Percentiles rank a stretch among this genome's conserved stretches.
Conservation (phyloP, 176 grass and related monocot genomes). For the Echinochloa phyllopogon region DNA sequence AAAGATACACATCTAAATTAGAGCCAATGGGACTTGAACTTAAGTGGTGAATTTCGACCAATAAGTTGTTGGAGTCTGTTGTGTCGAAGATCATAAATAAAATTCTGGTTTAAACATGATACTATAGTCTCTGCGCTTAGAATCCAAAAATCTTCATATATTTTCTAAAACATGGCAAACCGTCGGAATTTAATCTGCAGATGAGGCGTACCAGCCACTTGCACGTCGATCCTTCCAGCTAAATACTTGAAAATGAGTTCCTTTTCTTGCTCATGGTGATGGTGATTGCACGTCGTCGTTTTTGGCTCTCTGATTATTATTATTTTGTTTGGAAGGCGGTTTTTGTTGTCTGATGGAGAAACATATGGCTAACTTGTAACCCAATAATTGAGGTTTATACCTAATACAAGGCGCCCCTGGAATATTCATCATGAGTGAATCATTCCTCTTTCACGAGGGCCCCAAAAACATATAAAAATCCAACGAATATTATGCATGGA, state of each 20-base stretch:
- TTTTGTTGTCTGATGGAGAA: not conserved
- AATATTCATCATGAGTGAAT: conserved; percentile 45
- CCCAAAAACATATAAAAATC: conserved; percentile 14
- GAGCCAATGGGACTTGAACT: not conserved
- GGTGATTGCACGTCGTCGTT: not conserved
- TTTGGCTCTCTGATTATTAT: not conserved
- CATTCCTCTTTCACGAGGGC: conserved; percentile 9
- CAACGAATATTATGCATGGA: conserved; percentile 26
- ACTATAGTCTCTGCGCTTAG: not conserved
- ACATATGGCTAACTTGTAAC: not conserved
- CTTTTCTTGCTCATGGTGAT: not conserved
- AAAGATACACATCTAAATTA: not conserved
- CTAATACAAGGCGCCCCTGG: not conserved
- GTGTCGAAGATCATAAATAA: not conserved
- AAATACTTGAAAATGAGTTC: not conserved
- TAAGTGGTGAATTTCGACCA: not conserved
- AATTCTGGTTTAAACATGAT: not conserved
- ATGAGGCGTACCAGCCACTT: not conserved
- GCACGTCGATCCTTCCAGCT: not conserved
- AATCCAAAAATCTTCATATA: not conserved
- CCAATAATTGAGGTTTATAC: conserved; percentile 36
- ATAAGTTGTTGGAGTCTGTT: too few species aligned
- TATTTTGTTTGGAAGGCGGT: too few species aligned
- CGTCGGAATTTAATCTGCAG: not conserved
- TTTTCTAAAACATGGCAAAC: not conserved